Evolutionary conservation across 2,329 filamentous ascomycete species (phyloP).

Genomic region (Colletotrichum lentis): DNA sequence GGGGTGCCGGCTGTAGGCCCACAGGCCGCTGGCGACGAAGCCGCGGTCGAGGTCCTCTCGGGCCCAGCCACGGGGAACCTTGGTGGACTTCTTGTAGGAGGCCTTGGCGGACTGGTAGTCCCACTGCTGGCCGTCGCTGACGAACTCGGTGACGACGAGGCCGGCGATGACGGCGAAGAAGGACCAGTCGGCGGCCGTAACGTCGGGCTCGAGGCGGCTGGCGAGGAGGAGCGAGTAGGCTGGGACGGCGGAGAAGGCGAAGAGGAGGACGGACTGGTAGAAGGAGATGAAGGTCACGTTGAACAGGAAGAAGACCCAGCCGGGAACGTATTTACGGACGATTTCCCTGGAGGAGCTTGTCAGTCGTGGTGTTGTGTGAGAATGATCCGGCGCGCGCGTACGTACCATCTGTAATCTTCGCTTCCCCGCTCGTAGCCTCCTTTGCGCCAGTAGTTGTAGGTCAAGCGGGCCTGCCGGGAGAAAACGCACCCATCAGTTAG

Average conservation of each 20-base stretch:
- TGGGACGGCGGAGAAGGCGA: constrained; percentile 75
- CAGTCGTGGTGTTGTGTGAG: constrained; percentile 19
- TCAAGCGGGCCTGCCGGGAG: constrained; percentile 72
- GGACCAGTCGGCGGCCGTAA: constrained; percentile 56
- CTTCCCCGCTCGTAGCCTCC: constrained; percentile 89
- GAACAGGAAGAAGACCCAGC: constrained; percentile 78
- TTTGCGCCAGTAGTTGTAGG: constrained; percentile 96
- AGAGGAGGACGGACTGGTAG: constrained; percentile 82
- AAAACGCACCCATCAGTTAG: constrained; percentile 38
- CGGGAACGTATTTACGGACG: constrained; percentile 71
- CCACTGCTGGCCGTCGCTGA: constrained; percentile 95
- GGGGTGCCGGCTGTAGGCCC: constrained; percentile 88
- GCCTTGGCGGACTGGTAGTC: constrained; percentile 84
- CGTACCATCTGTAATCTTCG: constrained; percentile 90
- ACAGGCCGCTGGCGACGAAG: constrained; percentile 85
- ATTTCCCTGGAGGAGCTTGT: constrained; percentile 64
- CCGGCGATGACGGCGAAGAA: constrained; percentile 58
- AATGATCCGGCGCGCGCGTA: constrained; percentile 10
- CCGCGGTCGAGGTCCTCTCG: constrained; percentile 86
- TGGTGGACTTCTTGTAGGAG: constrained; percentile 75
- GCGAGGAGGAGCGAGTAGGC: constrained; percentile 84
- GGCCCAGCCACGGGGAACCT: constrained; percentile 70
- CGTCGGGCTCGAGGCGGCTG: constrained; percentile 66
- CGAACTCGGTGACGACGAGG: constrained; percentile 72
- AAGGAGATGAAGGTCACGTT: constrained; percentile 91